Evolutionary conservation across 257 asterid genomes (phyloP), one percentile per base, ranked within the genome.

Genomic region (Forsythia viridissima): DNA sequence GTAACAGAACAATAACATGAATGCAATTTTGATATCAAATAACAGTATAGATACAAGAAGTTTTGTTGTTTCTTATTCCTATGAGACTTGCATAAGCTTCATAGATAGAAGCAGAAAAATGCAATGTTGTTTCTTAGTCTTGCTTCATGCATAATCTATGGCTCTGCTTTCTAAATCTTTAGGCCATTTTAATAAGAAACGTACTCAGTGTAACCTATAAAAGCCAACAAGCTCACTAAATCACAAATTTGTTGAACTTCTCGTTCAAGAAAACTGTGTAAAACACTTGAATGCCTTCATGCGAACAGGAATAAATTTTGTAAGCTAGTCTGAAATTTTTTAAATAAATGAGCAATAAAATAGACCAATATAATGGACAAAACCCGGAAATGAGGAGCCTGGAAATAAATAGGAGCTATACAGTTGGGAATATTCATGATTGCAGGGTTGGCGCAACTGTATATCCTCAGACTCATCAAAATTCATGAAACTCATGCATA

Each of bases 1-100:
- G 42, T 20, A 80, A 36, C 41, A 69, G 55, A 82, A 67, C 70
- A 77, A 61, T 41, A 71, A 69, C 43, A 55, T 24, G 30, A 8
- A 68, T 42, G 30, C 42, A 12, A 73, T 69, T 70, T 77, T 73
- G 20, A 30, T 30, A 1, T 30, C 34, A 30, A 30, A 30, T 0
- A 37, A 24, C 24, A 48, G 65, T n/a, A 18, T 55, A 18, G 65
- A 18, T 61, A 81, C 43, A 24, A 57, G 69, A 41, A 74, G 1
- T 43, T 8, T 43, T 6, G 10, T n/a, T 61, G 43, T 42, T 46
- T 59, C 40, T 74, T 13, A 30, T 44, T 57, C 69, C 55, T 11
- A 36, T 30, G 1, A 21, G 75, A 24, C 67, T 59, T 51, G 59
- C 16, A 73, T 20, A 44, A 44, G 67, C 48, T 66, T 42, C 24